phyloP scores from a whole-genome alignment of 495 filamentous ascomycete genomes.

The Penicillium diatomitis region DNA sequence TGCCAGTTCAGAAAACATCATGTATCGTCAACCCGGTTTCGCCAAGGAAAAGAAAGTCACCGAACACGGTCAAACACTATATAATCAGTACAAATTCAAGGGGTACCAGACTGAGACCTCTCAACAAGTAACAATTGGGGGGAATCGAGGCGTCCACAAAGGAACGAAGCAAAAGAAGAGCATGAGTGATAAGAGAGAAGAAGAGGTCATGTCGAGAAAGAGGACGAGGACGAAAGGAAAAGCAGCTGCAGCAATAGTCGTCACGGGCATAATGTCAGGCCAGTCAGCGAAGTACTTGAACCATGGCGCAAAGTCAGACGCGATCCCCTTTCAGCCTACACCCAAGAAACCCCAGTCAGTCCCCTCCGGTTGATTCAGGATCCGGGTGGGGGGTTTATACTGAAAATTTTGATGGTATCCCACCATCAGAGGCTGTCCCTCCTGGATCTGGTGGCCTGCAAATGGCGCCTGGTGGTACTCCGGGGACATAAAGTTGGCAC shows the following conservation, averaged over 20 bases:
- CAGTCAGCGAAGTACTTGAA: slow-evolving; percentile 10
- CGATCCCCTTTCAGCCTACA: slow-evolving; percentile 27
- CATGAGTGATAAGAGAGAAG: slow-evolving; percentile 7
- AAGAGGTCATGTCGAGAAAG: background rate
- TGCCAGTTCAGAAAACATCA: too few species aligned
- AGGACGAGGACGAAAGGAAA: slow-evolving; percentile 2
- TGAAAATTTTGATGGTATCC: slow-evolving; percentile 30
- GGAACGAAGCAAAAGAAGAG: background rate
- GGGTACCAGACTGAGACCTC: too few species aligned
- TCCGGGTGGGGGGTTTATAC: slow-evolving; percentile 30
- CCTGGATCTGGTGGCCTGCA: slow-evolving; percentile 20
- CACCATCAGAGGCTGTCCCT: slow-evolving; percentile 30
- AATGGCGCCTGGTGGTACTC: slow-evolving; percentile 28
- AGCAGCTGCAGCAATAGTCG: slow-evolving; percentile 8
- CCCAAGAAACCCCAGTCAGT: slow-evolving; percentile 41
- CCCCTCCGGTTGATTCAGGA: slow-evolving; percentile 36
- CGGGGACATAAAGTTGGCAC: slow-evolving; percentile 27
- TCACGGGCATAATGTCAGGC: slow-evolving; percentile 15
- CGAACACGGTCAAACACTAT: too few species aligned
- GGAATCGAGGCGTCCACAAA: too few species aligned
- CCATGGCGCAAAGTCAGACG: slow-evolving; percentile 9
- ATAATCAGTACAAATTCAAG: too few species aligned
- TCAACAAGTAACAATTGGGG: too few species aligned
- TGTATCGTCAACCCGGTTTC: too few species aligned
- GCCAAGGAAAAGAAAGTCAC: too few species aligned